Base-by-base conservation (phyloP, 108 stramenopile species). In the Craspedostauros australis region DNA sequence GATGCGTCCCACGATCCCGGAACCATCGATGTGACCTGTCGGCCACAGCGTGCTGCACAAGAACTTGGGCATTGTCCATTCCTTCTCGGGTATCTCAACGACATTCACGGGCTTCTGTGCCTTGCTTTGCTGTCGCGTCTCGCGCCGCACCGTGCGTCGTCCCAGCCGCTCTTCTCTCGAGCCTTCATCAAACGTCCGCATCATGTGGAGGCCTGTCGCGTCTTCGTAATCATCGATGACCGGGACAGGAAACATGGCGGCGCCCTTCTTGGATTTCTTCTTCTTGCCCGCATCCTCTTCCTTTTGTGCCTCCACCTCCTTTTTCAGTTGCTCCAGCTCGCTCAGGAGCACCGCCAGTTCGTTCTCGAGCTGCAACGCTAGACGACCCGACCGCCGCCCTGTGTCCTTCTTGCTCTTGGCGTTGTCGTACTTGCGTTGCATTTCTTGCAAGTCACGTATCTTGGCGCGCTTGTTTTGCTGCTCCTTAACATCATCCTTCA, bases 401-500 rank as follows among this genome's bases (percentile, higher is more conserved):
- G 40, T 46, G 40, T 68, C 57, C 30, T 47, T 54, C 22, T 43
- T 68, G 24, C 48, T 30, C 27, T 55, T 54, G 29, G 85, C 89
- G 51, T 72, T 84, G 27, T 79, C 79, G 18, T 87, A 53, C 7
- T 66, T 57, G 25, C 73, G 74, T 28, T 73, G 60, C 8, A 87
- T 49, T 14, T 81, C 70, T 41, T 70, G 76, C 48, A 69, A 73
- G 23, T 85, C 80, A 19, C 64, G 64, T 15, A 57, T 36, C 38
- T 55, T 46, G 0, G 73, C 55, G 12, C 51, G 55, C 20, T 55
- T 64, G 25, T 67, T 70, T 37, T 51, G 60, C 33, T 67, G 50
- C 22, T 78, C 75, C 45, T 82, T 82, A 37, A 75, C 71, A 27
- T 82, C 83, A 36, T 85, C 83, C 15, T 76, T 46, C n/a, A 91